Base-by-base conservation (phyloP, 2,329 filamentous ascomycete genomes). In the Scopulariopsis brevicaulis region DNA sequence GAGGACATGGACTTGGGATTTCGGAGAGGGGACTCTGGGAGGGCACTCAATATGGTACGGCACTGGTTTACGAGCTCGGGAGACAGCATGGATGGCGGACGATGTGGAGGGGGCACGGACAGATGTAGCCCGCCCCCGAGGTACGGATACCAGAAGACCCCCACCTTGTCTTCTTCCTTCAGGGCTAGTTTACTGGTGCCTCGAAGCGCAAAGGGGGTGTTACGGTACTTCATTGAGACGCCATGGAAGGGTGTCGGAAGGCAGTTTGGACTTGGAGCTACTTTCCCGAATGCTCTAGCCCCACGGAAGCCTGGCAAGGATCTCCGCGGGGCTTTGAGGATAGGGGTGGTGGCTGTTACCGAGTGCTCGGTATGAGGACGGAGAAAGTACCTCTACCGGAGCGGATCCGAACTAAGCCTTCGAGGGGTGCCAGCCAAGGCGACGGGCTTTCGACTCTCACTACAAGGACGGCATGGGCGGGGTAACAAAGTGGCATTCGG, bases 1-100 rank as follows among this genome's bases (percentile, higher is more conserved):
- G 54, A 56, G 59, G 61, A 62, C 58, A 51, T 53, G 61, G 58
- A 55, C 59, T 61, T 60, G 61, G 61, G 51, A 61, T 59, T 53
- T 32, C 24, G 22, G 46, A 58, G 22, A 46, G n/a, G 12, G 15
- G 25, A 3, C 43, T 34, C 40, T 51, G 55, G 43, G 34, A 52
- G 22, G 25, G 43, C 51, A 46, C 40, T 43, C 22, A 51, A 35
- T 24, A 22, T 46, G 55, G 43, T 35, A 43, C 43, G 18, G 43
- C 43, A 32, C 48, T 22, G 48, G 20, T 3, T 20, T n/a, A 24
- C 22, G 46, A 50, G 46, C 46, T 24, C 11, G 11, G 46, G 46
- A 24, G 46, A 50, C 20, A 22, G 46, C 15, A 22, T 48, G 43
- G 43, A 20, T 4, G 7, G 43, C 15, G n/a, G 3, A 48, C 11